A percentile compares a stretch with the other conserved stretches of the same genome.
Evolutionary conservation across 192 early-diverging fungal species (phyloP).

Genomic region (Coemansia sp.): DNA sequence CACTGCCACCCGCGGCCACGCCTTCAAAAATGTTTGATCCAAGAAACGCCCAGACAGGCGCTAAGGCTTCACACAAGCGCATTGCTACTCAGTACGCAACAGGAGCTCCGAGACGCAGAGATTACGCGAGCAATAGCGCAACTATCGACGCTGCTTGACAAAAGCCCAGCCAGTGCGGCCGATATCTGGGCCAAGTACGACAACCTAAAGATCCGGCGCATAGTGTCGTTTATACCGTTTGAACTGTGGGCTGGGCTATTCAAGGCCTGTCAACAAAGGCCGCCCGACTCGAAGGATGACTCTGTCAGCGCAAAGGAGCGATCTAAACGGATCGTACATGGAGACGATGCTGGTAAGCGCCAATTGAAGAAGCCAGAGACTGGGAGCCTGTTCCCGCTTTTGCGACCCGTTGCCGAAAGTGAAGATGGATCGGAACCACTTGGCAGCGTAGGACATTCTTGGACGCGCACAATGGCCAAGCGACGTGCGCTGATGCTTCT

Average conservation of each 20-base stretch:
- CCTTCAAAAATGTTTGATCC: not conserved
- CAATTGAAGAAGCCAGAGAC: not conserved
- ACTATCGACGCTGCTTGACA: constrained; percentile 15
- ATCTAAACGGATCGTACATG: too few species aligned
- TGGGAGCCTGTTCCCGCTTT: not conserved
- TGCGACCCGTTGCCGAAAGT: not conserved
- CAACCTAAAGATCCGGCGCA: constrained; percentile 34
- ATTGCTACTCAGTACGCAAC: not conserved
- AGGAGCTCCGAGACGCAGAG: constrained; percentile 12
- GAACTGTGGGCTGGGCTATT: constrained; percentile 35
- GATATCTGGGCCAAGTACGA: constrained; percentile 47
- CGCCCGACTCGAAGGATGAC: not conserved
- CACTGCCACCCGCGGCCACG: not conserved
- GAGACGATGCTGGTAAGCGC: not conserved
- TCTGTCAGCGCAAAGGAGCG: not conserved
- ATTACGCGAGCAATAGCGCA: constrained; percentile 19
- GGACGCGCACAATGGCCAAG: constrained; percentile 34
- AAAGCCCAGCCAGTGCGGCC: constrained; percentile 1
- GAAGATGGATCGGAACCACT: not conserved
- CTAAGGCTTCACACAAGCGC: not conserved
- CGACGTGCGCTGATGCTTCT: constrained; percentile 45
- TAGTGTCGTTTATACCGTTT: constrained; percentile 39
- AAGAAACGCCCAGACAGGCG: too few species aligned
- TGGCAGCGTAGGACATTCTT: not conserved
- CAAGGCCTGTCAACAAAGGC: constrained; percentile 32